Evolutionary conservation across 1,139 yeast species (phyloP), one percentile per base, ranked within the genome.

Genomic region (Sugiyamaella novakii): DNA sequence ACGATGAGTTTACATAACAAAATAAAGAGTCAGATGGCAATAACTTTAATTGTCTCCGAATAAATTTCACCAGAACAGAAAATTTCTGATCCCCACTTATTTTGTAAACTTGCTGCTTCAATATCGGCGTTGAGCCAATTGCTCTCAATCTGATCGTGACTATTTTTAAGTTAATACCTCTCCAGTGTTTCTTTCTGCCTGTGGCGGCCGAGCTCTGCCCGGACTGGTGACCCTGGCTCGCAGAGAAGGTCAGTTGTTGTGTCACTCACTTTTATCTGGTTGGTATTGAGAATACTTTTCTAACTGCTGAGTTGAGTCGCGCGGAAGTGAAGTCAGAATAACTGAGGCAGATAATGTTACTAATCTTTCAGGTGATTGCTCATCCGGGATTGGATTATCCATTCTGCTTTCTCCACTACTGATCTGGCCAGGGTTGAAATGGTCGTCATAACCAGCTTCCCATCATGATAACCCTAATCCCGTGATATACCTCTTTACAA

Each of bases 81-180:
- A 72, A 69, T 49, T 60, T 57, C 52, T 72, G 72, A 38, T 62
- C 55, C 2, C 67, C 62, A 5, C 65, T 58, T 30, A 72, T 72
- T 14, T 57, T 60, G 49, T 67, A 68, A 12, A 68, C 66, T 5
- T 63, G 60, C 45, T 67, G 68, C 30, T 62, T 60, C 24, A 72
- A 58, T 14, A 60, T 59, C 2, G 71, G 72, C 2, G 75, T 66
- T 1, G 72, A 66, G 1, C 76, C 76, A 43, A 72, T 69, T 5
- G 76, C 66, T 25, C 68, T 60, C 51, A 72, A 65, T 19, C 61
- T 53, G 3, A 60, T 51, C 11, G 56, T 51, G 7, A 59, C 59
- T 50, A 45, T n/a, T n/a, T n/a, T n/a, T n/a, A n/a, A n/a, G n/a
- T n/a, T n/a, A n/a, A n/a, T n/a, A n/a, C n/a, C n/a, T n/a, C n/a